Percentiles rank a stretch among this genome's conserved stretches.
These are phyloP conservation scores for Allium fistulosum DNA, from an alignment of 106 monocot species.

Conservation along the genomic window DNA sequence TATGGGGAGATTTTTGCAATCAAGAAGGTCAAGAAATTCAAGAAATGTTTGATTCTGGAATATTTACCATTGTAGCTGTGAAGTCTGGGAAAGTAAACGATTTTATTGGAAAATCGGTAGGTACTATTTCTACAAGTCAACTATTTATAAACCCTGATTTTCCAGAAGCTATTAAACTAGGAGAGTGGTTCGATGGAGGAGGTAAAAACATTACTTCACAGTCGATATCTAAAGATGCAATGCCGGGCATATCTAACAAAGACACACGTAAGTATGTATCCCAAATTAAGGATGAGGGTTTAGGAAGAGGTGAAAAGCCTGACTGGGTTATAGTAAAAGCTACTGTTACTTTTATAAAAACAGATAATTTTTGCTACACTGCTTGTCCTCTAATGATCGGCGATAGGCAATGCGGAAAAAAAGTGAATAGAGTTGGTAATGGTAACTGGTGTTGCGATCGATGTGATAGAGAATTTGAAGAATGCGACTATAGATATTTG, in stretches of 20 bases:
- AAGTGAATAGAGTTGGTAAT: constrained; percentile 41
- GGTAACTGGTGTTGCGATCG: constrained; percentile 78
- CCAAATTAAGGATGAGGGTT: constrained; percentile 92
- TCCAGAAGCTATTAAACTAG: constrained; percentile 56
- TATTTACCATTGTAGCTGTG: constrained; percentile 67
- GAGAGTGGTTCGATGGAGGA: constrained; percentile 73
- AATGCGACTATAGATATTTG: constrained; percentile 90
- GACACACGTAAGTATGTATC: constrained; percentile 65
- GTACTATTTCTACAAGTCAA: constrained; percentile 78
- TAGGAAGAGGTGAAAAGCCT: constrained; percentile 79
- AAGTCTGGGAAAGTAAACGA: constrained; percentile 93
- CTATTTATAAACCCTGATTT: constrained; percentile 78
- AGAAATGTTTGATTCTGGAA: constrained; percentile 46
- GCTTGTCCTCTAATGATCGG: constrained; percentile 77
- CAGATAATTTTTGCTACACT: constrained; percentile 82
- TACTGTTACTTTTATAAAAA: constrained; percentile 64
- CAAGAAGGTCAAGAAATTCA: constrained; percentile 64
- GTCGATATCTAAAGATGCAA: constrained; percentile 75
- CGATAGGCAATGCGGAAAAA: constrained; percentile 78
- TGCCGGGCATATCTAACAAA: constrained; percentile 22
- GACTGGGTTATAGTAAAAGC: constrained; percentile 92
- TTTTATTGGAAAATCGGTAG: constrained; percentile 88
- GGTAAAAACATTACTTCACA: constrained; percentile 46
- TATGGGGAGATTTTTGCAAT: constrained; percentile 99
- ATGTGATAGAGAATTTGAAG: constrained; percentile 67